A percentile compares a stretch with the other conserved stretches of the same genome.
Evolutionary conservation across 2,329 filamentous ascomycete species (phyloP).

Genomic region (Aspergillus sp.): DNA sequence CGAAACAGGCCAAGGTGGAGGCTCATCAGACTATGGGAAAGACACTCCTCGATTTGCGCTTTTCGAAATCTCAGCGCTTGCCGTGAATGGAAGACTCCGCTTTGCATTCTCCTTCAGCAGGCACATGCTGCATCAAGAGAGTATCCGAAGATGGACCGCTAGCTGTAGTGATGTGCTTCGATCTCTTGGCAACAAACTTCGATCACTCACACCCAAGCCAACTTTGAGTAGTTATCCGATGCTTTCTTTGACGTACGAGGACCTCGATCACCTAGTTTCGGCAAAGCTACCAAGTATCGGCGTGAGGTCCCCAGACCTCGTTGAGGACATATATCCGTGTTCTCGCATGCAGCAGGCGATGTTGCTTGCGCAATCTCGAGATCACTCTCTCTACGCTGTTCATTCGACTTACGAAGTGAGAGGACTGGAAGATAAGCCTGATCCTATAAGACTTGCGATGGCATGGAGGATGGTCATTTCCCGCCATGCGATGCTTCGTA

Average conservation of each 20-base stretch:
- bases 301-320: conserved; percentile 35
- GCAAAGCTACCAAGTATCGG: conserved; percentile 45
- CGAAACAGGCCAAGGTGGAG: conserved; percentile 50
- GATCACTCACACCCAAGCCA: conserved; percentile 27
- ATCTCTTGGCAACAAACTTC: conserved; percentile 33
- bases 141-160: conserved; percentile 50
- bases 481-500: conserved; percentile 42
- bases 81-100: conserved; percentile 51
- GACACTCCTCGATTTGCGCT: conserved; percentile 53
- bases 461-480: conserved; percentile 40
- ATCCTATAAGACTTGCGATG: conserved; percentile 30
- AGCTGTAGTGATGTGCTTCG: conserved; percentile 42
- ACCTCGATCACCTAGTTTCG: conserved; percentile 42
- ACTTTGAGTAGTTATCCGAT: conserved; percentile 53
- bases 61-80: conserved; percentile 58
- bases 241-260: conserved; percentile 48
- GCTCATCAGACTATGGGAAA: conserved; percentile 51
- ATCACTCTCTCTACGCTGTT: conserved; percentile 43
- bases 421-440: conserved; percentile 24
- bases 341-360: conserved; percentile 45
- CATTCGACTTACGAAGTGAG: conserved; percentile 44
- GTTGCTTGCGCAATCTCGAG: conserved; percentile 38
- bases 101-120: conserved; percentile 58
- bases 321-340: conserved; percentile 51
- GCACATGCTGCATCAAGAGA: conserved; percentile 51